Percentiles rank a stretch among this genome's conserved stretches.
These are phyloP conservation scores for Gentiana dahurica DNA, from an alignment of 257 asterid species.

Conservation along the genomic window DNA sequence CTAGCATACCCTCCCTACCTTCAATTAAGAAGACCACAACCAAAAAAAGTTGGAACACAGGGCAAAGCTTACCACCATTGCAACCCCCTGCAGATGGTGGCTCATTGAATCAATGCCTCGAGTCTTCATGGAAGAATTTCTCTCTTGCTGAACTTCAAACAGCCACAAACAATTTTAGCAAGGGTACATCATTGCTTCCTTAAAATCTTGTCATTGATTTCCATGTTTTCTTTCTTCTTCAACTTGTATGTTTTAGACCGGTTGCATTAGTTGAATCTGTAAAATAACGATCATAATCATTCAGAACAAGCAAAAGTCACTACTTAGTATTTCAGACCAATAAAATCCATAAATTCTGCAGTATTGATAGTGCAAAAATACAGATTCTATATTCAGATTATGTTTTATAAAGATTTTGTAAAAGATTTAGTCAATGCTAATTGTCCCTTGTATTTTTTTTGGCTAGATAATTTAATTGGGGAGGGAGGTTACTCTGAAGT, in stretches of 20 bases:
- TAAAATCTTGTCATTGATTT: background rate
- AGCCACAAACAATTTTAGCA: constrained; percentile 59
- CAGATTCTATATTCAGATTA: no score
- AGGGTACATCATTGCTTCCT: constrained; percentile 26
- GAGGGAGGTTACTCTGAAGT: constrained; percentile 97
- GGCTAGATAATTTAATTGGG: constrained; percentile 68
- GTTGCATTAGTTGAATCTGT: no score
- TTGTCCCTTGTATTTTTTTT: background rate
- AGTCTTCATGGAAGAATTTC: constrained; percentile 78
- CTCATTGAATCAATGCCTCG: constrained; percentile 54
- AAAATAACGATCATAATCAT: no score
- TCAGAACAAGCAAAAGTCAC: no score
- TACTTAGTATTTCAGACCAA: no score
- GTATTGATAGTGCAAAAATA: no score
- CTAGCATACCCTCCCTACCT: constrained; percentile 52
- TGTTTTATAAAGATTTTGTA: no score
- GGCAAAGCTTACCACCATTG: constrained; percentile 44
- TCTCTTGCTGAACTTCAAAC: constrained; percentile 55
- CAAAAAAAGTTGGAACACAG: constrained; percentile 33
- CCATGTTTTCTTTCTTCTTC: background rate
- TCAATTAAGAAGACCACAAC: constrained; percentile 69
- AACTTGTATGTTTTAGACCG: background rate
- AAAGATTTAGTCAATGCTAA: no score
- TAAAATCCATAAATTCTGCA: no score
- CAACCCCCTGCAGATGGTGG: constrained; percentile 42